Conservation (phyloP, 1,284 basidiomycete genomes). For the Marasmius sp. region DNA sequence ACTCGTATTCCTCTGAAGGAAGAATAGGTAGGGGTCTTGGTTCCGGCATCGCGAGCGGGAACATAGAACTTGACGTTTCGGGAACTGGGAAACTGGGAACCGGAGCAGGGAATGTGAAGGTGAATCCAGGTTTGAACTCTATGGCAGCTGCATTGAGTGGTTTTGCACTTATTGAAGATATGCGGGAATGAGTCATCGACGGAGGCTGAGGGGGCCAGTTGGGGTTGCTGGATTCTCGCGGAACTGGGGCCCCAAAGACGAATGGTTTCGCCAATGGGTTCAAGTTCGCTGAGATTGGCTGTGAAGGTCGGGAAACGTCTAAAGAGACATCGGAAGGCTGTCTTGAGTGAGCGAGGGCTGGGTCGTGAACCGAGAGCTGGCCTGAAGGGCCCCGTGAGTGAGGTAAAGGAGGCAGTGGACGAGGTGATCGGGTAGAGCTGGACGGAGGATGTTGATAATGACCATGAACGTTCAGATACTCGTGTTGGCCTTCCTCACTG, state of each 20-base stretch:
- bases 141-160: slow-evolving; percentile 72
- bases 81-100: not conserved
- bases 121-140: slow-evolving; percentile 82
- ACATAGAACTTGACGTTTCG: slow-evolving; percentile 17
- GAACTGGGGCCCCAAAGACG: slow-evolving; percentile 56
- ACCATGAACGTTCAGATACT: slow-evolving; percentile 43
- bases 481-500: slow-evolving; percentile 64
- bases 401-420: slow-evolving; percentile 59
- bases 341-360: slow-evolving; percentile 64
- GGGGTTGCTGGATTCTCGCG: slow-evolving; percentile 30
- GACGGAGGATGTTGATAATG: slow-evolving; percentile 27
- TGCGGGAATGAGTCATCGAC: slow-evolving; percentile 48
- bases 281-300: slow-evolving; percentile 30
- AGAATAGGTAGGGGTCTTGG: slow-evolving; percentile 20
- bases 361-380: slow-evolving; percentile 60
- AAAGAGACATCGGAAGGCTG: slow-evolving; percentile 33
- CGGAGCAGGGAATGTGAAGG: slow-evolving; percentile 58
- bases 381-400: slow-evolving; percentile 65
- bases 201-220: slow-evolving; percentile 30
- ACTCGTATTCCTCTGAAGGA: slow-evolving; percentile 8
- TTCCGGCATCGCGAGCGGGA: slow-evolving; percentile 28
- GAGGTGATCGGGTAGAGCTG: slow-evolving; percentile 19
- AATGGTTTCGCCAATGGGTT: slow-evolving; percentile 82
- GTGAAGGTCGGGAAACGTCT: not conserved
- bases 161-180: slow-evolving; percentile 57